Evolutionary conservation across 306 rosid species (phyloP), one percentile per base, ranked within the genome.

Genomic region (Vachellia collinsii): DNA sequence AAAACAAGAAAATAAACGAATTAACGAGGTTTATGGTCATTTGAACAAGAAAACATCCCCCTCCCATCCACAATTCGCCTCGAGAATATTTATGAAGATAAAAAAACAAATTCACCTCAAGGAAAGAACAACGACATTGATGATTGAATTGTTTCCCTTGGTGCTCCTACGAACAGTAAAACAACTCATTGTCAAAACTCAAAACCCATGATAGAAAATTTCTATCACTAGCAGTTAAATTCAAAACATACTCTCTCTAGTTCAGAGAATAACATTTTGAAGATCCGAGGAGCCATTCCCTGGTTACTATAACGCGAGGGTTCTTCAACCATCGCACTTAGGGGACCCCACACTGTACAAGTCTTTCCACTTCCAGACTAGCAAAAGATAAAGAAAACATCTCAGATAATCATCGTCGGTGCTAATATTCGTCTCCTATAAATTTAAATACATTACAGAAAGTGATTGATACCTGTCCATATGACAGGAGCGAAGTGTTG

Each of bases 341-440:
- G 97, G 0, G 94, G 98, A 88, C 99, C 99, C 99, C 99, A 95
- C 88, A 95, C 90, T 43, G 99, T 93, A 88, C 86, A 95, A 63
- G 99, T 93, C 89, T 93, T 95, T 65, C 99, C 99, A 58, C 93
- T 91, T 81, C 98, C 99, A 72, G 97, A 86, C 99, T 95, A 50
- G 37, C 42, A 54, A 56, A 73, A 61, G 38, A 68, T 7, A 37
- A 34, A 68, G 17, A 38, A 23, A 22, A 11, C 14, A 1, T 48
- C 44, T 72, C 78, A 63, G 39, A 44, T 46, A 25, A 16, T 69
- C 42, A 64, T 59, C 54, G 69, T 59, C 46, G n/a, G 23, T 58
- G 17, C 53, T 37, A 42, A 13, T 36, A 36, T n/a, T 10, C 4
- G 6, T 53, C 17, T 23, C 10, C 13, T 13, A 53, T 48, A 67